Percentiles rank a stretch among this genome's conserved stretches.
Conservation (phyloP, 2,329 filamentous ascomycete genomes). For the Pseudogymnoascus sp. region DNA sequence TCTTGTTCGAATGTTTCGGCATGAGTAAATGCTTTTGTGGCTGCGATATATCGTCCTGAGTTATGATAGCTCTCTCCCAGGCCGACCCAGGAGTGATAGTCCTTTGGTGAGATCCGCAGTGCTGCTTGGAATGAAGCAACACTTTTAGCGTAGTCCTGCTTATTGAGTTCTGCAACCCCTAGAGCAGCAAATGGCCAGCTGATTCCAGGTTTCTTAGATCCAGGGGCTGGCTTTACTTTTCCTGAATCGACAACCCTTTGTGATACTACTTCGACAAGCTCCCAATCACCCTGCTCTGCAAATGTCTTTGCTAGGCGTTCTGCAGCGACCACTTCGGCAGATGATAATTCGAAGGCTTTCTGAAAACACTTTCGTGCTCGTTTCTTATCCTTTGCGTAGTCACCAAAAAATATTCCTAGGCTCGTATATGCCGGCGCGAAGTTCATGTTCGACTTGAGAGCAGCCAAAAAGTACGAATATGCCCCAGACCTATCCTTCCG, state of each 20-base stretch:
- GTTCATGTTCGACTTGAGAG: conserved; percentile 78
- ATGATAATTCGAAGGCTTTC: conserved; percentile 87
- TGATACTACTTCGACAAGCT: conserved; percentile 86
- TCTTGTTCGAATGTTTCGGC: conserved; percentile 67
- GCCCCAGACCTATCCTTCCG: conserved; percentile 74
- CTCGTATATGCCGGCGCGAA: conserved; percentile 87
- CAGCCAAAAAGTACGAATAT: conserved; percentile 73
- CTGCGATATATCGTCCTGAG: conserved; percentile 88
- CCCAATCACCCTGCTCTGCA: conserved; percentile 88
- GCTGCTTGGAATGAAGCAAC: conserved; percentile 90
- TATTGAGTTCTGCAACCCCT: conserved; percentile 89
- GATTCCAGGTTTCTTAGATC: conserved; percentile 84
- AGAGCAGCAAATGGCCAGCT: conserved; percentile 95
- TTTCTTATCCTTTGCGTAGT: conserved; percentile 81
- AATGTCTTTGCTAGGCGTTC: conserved; percentile 80
- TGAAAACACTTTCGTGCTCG: conserved; percentile 89
- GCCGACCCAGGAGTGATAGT: conserved; percentile 95
- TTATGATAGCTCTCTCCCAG: conserved; percentile 96
- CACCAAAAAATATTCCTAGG: conserved; percentile 81
- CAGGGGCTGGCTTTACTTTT: conserved; percentile 79
- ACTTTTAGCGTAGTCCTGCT: conserved; percentile 79
- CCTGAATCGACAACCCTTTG: conserved; percentile 92
- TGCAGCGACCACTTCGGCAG: conserved; percentile 77
- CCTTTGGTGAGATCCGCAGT: conserved; percentile 69
- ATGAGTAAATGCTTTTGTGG: conserved; percentile 80